phyloP scores from a whole-genome alignment of 306 rosid genomes.

The Citrullus mucosospermus region DNA sequence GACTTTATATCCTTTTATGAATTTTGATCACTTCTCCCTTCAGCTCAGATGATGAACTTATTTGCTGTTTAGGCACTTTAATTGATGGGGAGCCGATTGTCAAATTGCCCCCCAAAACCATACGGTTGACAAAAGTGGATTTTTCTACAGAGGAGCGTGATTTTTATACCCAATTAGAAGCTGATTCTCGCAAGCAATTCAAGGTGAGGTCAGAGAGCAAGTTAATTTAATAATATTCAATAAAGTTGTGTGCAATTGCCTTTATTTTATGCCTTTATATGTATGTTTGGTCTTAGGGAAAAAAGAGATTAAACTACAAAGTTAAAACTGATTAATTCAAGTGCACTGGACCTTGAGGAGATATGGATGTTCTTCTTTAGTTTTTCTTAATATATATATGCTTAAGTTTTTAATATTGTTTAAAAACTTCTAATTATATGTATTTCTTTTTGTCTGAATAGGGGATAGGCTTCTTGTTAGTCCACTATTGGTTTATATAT shows the following conservation, averaged over 20 bases:
- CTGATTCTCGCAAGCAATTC: conserved; percentile 78
- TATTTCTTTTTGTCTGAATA: no score
- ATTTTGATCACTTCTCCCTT: not conserved
- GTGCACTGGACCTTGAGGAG: not conserved
- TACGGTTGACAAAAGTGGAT: conserved; percentile 53
- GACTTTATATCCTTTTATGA: not conserved
- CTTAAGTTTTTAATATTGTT: not conserved
- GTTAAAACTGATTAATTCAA: not conserved
- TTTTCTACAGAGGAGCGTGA: conserved; percentile 85
- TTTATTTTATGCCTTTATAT: not conserved
- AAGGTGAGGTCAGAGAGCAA: conserved; percentile 33
- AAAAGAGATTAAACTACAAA: not conserved
- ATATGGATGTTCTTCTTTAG: not conserved
- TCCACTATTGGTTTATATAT: not conserved
- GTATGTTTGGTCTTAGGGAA: not conserved
- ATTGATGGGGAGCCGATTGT: conserved; percentile 86
- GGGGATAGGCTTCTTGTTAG: not conserved
- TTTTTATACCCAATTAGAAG: conserved; percentile 83
- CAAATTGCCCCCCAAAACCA: conserved; percentile 70
- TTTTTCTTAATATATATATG: not conserved
- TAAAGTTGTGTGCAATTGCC: not conserved
- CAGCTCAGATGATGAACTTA: not conserved
- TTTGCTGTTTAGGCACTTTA: conserved; percentile 56
- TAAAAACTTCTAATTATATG: not conserved
- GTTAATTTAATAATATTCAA: not conserved